Conservation (phyloP, 2,329 filamentous ascomycete species). For the Hypoxylon sp. region DNA sequence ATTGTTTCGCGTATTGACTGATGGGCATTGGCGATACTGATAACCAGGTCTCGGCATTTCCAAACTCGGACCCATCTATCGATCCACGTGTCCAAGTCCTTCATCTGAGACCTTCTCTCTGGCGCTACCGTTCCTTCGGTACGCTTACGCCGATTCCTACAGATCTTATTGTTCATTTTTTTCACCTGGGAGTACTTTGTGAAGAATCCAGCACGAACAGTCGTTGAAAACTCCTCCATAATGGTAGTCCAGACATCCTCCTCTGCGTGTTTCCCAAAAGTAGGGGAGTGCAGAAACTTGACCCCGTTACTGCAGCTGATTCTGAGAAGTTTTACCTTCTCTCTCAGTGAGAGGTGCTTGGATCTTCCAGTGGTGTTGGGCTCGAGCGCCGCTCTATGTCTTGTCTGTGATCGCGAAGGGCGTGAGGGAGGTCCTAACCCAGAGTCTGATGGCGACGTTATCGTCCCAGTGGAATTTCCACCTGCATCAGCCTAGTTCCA, state of each 20-base stretch:
- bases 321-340: conserved; percentile 39
- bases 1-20: conserved; percentile 29
- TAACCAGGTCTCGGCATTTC: conserved; percentile 31
- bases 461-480: neutral
- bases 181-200: conserved; percentile 31
- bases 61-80: conserved; percentile 38
- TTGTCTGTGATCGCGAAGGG: neutral
- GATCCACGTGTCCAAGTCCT: conserved; percentile 34
- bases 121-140: conserved; percentile 26
- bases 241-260: conserved; percentile 33
- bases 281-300: conserved; percentile 23
- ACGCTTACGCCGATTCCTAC: conserved; percentile 32
- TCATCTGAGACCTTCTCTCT: conserved; percentile 17
- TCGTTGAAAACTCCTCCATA: conserved; percentile 36
- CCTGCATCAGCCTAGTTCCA: conserved; percentile 1
- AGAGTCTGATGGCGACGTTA: neutral
- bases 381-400: neutral
- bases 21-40: conserved; percentile 23
- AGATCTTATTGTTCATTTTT: conserved; percentile 22
- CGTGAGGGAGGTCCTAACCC: neutral
- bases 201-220: conserved; percentile 34
- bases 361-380: neutral
- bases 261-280: conserved; percentile 27
- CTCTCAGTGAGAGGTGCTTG: conserved; percentile 18
- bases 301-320: conserved; percentile 27